Percentiles rank a stretch among this genome's conserved stretches.
These are phyloP conservation scores for Pichia heedii DNA, from an alignment of 805 yeast genomes.

Conservation along the genomic window DNA sequence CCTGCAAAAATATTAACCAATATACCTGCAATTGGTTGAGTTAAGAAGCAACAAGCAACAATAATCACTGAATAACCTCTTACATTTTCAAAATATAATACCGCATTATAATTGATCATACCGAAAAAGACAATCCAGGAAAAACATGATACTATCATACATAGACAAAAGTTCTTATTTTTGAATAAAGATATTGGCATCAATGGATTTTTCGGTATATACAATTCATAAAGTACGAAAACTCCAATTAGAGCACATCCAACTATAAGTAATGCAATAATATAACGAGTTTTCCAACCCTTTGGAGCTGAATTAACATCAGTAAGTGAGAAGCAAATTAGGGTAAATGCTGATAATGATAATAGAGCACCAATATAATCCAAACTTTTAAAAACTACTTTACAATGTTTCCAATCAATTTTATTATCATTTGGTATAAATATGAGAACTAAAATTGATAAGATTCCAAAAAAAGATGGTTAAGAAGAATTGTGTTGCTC, in stretches of 20 bases:
- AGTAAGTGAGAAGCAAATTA: conserved; percentile 36
- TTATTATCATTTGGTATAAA: conserved; percentile 30
- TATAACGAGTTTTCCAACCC: conserved; percentile 40
- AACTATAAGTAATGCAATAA: conserved; percentile 34
- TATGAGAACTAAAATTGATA: conserved; percentile 17
- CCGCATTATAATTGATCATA: conserved; percentile 29
- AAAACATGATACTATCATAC: conserved; percentile 30
- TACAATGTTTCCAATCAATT: conserved; percentile 20
- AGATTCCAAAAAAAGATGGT: conserved; percentile 29
- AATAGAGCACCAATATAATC: conserved; percentile 39
- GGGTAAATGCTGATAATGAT: conserved; percentile 31
- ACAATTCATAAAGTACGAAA: conserved; percentile 31
- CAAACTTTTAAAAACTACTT: conserved; percentile 18
- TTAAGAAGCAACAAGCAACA: conserved; percentile 35
- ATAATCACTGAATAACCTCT: conserved; percentile 30
- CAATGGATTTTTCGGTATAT: conserved; percentile 33
- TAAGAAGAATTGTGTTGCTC: conserved; percentile 33
- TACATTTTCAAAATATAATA: conserved; percentile 36
- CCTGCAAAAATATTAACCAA: conserved; percentile 39
- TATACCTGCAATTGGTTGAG: conserved; percentile 36
- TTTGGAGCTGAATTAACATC: conserved; percentile 33
- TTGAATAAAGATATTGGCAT: conserved; percentile 39
- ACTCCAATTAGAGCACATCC: conserved; percentile 28
- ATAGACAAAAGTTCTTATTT: conserved; percentile 29
- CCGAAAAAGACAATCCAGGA: conserved; percentile 38